These are phyloP conservation scores for Leccinum uliginosum DNA, from an alignment of 768 basidiomycete genomes.

Conservation along the genomic window DNA sequence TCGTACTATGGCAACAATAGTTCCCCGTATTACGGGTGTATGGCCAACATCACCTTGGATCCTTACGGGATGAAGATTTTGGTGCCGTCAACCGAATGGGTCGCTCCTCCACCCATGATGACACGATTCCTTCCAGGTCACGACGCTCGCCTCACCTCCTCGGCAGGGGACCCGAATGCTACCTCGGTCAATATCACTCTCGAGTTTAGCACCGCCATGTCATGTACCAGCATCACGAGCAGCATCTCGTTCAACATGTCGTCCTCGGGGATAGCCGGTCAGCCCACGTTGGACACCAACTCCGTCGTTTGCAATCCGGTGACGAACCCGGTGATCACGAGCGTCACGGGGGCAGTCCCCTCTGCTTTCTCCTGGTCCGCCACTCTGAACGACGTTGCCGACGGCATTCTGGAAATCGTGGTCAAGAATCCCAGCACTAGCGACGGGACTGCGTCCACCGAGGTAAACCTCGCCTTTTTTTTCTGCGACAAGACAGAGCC, in stretches of 20 bases:
- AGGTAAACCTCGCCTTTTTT: constrained; percentile 40
- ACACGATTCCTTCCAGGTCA: constrained; percentile 85
- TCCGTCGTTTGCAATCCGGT: constrained; percentile 46
- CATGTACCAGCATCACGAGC: constrained; percentile 61
- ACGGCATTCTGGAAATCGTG: constrained; percentile 76
- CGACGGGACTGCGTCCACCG: constrained; percentile 43
- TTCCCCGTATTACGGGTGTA: constrained; percentile 73
- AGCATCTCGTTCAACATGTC: constrained; percentile 66
- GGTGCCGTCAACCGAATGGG: constrained; percentile 67
- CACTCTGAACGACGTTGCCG: constrained; percentile 69
- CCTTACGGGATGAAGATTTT: constrained; percentile 80
- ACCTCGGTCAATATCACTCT: constrained; percentile 60
- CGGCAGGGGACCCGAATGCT: constrained; percentile 40
- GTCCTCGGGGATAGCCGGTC: constrained; percentile 56
- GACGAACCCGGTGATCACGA: constrained; percentile 43
- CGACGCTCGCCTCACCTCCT: constrained; percentile 63
- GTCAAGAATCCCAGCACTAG: constrained; percentile 52
- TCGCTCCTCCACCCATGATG: constrained; percentile 63
- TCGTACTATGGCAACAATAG: constrained; percentile 55
- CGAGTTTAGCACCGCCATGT: constrained; percentile 78
- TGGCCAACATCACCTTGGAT: constrained; percentile 59
- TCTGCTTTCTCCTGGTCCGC: constrained; percentile 73
- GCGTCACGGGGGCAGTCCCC: constrained; percentile 48
- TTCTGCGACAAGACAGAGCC: neutral
- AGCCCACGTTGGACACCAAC: constrained; percentile 48